phyloP scores from a whole-genome alignment of 169 alveolate genomes.

The Cryptosporidium sp. region DNA sequence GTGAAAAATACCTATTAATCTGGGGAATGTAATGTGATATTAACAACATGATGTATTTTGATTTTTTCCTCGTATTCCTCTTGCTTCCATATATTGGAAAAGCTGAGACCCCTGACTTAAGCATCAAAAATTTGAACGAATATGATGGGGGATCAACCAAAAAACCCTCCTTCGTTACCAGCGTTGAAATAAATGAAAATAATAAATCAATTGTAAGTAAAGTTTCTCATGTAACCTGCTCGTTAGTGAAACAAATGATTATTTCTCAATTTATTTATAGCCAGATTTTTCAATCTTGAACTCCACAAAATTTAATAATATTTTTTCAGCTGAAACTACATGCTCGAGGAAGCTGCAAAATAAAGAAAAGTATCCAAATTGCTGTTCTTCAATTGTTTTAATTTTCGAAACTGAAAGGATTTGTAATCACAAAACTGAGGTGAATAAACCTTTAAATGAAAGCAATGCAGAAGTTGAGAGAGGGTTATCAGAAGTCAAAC shows the following conservation, averaged over 20 bases:
- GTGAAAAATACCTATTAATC: background rate
- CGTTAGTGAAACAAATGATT: background rate
- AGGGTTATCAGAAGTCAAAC: background rate
- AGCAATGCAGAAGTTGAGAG: background rate
- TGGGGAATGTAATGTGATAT: background rate
- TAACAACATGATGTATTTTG: background rate
- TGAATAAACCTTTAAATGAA: background rate
- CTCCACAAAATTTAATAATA: background rate
- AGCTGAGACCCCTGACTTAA: background rate
- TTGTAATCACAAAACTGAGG: background rate
- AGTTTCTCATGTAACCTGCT: background rate
- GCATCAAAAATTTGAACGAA: background rate
- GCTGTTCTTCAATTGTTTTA: conserved; percentile 36
- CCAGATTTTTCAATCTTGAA: background rate
- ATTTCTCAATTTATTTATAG: background rate
- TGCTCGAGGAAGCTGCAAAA: conserved; percentile 30
- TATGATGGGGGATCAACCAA: background rate
- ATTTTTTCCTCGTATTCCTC: background rate
- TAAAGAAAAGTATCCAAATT: conserved; percentile 1
- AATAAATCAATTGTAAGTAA: background rate
- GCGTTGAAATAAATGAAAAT: background rate
- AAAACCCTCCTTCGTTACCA: background rate
- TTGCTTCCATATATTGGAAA: background rate
- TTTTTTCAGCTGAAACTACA: conserved; percentile 6
- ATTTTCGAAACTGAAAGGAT: conserved; percentile 29